These are phyloP conservation scores for Syzygium syzygioides DNA, from an alignment of 441 rosid genomes.

Conservation along the genomic window DNA sequence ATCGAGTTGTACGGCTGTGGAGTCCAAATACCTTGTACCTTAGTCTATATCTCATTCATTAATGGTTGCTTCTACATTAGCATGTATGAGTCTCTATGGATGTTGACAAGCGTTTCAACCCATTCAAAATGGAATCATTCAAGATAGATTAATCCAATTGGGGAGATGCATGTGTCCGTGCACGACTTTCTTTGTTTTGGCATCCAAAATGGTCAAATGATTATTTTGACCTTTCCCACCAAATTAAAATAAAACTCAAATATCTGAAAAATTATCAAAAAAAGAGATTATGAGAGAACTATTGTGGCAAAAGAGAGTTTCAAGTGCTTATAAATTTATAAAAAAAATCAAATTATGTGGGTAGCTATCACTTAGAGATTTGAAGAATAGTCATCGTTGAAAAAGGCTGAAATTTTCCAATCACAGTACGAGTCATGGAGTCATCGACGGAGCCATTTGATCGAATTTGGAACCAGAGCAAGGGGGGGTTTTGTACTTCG, in stretches of 20 bases:
- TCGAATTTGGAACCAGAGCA: too few relatives aligned
- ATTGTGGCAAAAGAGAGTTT: neutral
- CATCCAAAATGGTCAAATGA: neutral
- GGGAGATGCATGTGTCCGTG: neutral
- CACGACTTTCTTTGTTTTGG: neutral
- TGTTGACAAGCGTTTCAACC: neutral
- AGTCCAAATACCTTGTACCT: too few relatives aligned
- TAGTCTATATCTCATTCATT: neutral
- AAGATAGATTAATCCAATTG: neutral
- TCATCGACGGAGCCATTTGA: too few relatives aligned
- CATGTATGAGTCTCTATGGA: neutral
- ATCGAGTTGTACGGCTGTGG: fast-evolving
- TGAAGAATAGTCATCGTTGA: neutral
- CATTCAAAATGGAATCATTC: neutral
- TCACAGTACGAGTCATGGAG: neutral
- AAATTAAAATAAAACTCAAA: neutral
- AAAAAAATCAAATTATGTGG: neutral
- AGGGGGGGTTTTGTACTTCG: too few relatives aligned
- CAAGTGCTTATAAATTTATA: neutral
- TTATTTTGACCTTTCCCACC: neutral
- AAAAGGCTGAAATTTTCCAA: neutral
- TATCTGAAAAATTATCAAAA: too few relatives aligned
- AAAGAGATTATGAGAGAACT: too few relatives aligned
- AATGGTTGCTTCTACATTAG: neutral
- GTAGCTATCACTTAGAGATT: neutral